Evolutionary conservation across 768 basidiomycete genomes (phyloP).

Genomic region (Auriscalpium microsporum): DNA sequence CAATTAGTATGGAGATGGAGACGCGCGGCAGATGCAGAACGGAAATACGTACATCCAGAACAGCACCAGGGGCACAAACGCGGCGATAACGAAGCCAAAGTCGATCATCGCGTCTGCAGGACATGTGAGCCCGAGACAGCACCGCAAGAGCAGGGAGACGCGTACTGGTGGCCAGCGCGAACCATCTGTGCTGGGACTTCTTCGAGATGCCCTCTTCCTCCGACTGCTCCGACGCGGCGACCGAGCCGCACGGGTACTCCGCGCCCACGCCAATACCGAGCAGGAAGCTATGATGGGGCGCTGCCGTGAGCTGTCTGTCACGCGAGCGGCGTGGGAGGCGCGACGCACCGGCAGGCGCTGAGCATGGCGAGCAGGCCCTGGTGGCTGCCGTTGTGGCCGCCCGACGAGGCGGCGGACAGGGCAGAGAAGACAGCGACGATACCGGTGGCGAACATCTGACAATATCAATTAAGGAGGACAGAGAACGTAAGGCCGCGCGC

Average conservation of each 20-base stretch:
- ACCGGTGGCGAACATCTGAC: conserved; percentile 68
- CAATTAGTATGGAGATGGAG: neutral
- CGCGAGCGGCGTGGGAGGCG: neutral
- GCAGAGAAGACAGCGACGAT: conserved; percentile 82
- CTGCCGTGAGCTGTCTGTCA: neutral
- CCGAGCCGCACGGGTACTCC: conserved; percentile 86
- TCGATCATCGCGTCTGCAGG: conserved; percentile 75
- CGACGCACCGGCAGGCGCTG: conserved; percentile 58
- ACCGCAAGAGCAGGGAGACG: conserved; percentile 1
- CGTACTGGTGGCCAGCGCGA: conserved; percentile 83
- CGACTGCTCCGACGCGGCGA: conserved; percentile 83
- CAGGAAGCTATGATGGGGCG: conserved; percentile 50
- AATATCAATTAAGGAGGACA: no score
- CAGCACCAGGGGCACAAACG: conserved; percentile 78
- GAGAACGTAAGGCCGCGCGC: conserved; percentile 16
- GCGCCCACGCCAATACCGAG: conserved; percentile 85
- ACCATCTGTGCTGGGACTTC: conserved; percentile 78
- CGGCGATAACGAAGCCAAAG: conserved; percentile 67
- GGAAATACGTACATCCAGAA: conserved; percentile 69
- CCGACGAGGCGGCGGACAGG: conserved; percentile 75
- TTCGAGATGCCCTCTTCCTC: conserved; percentile 75
- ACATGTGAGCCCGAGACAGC: neutral
- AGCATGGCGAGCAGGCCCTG: conserved; percentile 71
- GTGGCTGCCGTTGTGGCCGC: conserved; percentile 57
- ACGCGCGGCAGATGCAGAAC: neutral